phyloP scores from a whole-genome alignment of 495 filamentous ascomycete species.

The Daldinia decipiens region DNA sequence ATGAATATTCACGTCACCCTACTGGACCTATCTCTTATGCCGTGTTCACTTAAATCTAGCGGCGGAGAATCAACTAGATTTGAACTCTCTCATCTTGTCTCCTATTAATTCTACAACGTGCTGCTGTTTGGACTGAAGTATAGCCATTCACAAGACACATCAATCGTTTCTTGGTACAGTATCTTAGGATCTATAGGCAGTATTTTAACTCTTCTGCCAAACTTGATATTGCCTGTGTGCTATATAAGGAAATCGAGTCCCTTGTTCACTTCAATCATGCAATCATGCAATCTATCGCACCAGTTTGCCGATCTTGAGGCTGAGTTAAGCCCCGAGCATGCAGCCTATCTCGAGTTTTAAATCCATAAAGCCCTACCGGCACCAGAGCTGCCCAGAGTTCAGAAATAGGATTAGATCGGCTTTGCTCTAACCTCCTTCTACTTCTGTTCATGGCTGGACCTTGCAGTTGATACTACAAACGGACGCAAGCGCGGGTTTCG shows the following conservation, averaged over 20 bases:
- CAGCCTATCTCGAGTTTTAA: constrained; percentile 24
- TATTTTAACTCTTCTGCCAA: neutral
- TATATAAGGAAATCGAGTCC: neutral
- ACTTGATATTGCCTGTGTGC: neutral
- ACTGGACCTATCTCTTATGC: constrained; percentile 12
- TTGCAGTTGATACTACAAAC: neutral
- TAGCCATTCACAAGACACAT: neutral
- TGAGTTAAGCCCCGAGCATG: constrained; percentile 31
- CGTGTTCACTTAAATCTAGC: constrained; percentile 5
- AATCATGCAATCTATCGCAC: constrained; percentile 10
- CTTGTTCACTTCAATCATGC: neutral
- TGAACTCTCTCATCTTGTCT: constrained; percentile 1
- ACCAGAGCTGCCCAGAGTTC: neutral
- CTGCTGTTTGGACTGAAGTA: neutral
- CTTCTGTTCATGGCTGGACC: constrained; percentile 9
- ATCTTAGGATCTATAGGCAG: neutral
- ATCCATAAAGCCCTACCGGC: neutral
- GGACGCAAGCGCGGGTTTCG: neutral
- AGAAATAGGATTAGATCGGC: neutral
- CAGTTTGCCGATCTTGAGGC: constrained; percentile 38
- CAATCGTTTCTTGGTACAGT: neutral
- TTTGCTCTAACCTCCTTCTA: constrained; percentile 18
- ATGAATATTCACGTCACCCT: constrained; percentile 35
- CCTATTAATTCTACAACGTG: constrained; percentile 38
- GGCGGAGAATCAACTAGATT: neutral